phyloP scores from a whole-genome alignment of 2,329 filamentous ascomycete genomes.

The Neopestalotiopsis clavispora region DNA sequence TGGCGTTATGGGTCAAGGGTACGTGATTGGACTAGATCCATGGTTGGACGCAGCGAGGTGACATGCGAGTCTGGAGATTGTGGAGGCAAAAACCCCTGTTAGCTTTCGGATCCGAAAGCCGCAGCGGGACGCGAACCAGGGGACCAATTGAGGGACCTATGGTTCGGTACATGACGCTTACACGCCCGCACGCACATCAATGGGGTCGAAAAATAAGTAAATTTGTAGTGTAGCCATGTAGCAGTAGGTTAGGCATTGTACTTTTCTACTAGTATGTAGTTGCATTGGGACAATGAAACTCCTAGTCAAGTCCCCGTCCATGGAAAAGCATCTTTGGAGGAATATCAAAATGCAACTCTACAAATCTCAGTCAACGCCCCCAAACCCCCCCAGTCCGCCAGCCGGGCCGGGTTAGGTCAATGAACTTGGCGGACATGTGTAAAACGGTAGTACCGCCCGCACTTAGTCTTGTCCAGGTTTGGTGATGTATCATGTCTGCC shows the following conservation, averaged over 20 bases:
- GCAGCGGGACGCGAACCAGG: background rate
- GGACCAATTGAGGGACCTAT: background rate
- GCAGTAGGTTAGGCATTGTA: background rate
- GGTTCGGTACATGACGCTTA: no score
- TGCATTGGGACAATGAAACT: background rate
- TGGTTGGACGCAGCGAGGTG: background rate
- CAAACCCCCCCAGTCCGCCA: no score
- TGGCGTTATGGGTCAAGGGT: background rate
- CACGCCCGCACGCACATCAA: no score
- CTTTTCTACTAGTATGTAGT: background rate
- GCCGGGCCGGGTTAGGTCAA: no score
- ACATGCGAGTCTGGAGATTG: background rate
- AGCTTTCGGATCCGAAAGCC: conserved; percentile 10
- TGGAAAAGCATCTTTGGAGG: no score
- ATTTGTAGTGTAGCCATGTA: background rate
- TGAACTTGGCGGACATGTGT: no score
- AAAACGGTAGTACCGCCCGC: no score
- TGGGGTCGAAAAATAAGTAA: no score
- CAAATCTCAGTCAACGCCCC: no score
- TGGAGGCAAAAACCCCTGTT: conserved; percentile 5
- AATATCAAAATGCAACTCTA: no score
- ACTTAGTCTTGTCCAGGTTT: no score
- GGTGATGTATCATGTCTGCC: no score
- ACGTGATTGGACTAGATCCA: background rate
- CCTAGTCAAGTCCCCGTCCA: background rate